Conservation (phyloP, 352 stramenopile genomes). For the Pythium aphanidermatum region DNA sequence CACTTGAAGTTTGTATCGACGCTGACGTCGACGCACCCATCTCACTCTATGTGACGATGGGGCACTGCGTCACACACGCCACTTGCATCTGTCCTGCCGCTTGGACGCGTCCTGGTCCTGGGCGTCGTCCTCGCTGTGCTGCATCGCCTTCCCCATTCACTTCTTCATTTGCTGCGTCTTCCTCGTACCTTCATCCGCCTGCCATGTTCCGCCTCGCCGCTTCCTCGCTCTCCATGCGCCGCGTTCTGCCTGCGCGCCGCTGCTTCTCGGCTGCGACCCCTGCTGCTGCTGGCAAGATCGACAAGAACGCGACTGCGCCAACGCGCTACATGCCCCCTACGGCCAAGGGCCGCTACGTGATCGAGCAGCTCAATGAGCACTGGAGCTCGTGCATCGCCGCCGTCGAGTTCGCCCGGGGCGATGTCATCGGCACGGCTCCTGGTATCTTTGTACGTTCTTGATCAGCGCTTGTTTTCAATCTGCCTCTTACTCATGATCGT, state of each 20-base stretch:
- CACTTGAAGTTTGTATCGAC: too few species aligned
- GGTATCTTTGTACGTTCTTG: constrained; percentile 55
- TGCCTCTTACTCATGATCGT: neutral
- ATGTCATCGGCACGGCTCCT: constrained; percentile 63
- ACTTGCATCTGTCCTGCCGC: too few species aligned
- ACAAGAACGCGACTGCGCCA: constrained; percentile 21
- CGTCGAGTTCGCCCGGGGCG: constrained; percentile 48
- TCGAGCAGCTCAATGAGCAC: constrained; percentile 64
- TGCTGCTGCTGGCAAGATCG: constrained; percentile 16
- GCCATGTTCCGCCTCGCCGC: too few species aligned
- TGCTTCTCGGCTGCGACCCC: constrained; percentile 34
- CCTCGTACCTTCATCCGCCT: too few species aligned
- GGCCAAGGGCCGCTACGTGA: constrained; percentile 59
- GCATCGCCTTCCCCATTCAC: too few species aligned
- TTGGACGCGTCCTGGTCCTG: too few species aligned
- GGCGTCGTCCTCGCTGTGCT: too few species aligned
- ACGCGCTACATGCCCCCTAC: constrained; percentile 51
- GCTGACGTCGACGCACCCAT: too few species aligned
- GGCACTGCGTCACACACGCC: too few species aligned
- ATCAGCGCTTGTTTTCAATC: neutral
- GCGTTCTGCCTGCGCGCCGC: constrained; percentile 29
- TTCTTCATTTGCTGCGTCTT: too few species aligned
- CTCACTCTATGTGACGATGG: too few species aligned
- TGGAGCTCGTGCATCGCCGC: constrained; percentile 71
- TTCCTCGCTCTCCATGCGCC: too few species aligned